Evolutionary conservation across 2,329 filamentous ascomycete species (phyloP).

Genomic region (Trichoderma koningii): DNA sequence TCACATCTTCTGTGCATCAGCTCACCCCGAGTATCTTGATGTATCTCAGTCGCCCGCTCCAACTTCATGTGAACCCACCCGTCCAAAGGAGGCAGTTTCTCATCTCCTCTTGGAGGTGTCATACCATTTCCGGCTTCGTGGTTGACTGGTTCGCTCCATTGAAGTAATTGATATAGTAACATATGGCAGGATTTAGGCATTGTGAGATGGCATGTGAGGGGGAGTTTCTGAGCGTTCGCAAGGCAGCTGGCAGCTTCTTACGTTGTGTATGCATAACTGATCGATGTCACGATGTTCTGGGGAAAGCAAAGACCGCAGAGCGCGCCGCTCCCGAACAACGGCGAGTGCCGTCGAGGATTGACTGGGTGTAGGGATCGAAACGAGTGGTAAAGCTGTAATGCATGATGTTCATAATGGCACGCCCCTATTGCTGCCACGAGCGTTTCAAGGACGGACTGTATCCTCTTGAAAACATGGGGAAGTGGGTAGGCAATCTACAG

Average conservation of each 20-base stretch:
- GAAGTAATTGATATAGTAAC: background rate
- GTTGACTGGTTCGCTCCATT: background rate
- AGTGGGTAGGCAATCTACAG: background rate
- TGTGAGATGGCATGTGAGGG: slow-evolving; percentile 1
- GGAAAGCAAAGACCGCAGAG: background rate
- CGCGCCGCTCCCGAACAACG: background rate
- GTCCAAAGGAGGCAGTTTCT: slow-evolving; percentile 1
- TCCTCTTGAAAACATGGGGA: background rate
- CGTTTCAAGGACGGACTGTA: background rate
- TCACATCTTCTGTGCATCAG: background rate
- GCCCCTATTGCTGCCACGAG: background rate
- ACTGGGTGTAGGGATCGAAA: background rate
- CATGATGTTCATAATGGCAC: background rate
- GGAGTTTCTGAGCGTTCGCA: slow-evolving; percentile 12
- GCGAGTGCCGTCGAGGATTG: background rate
- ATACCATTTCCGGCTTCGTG: background rate
- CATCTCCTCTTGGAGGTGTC: slow-evolving; percentile 16
- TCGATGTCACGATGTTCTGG: slow-evolving; percentile 17
- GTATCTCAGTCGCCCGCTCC: background rate
- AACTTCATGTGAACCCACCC: background rate
- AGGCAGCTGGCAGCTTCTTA: slow-evolving; percentile 7
- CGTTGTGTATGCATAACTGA: background rate
- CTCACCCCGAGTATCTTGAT: background rate
- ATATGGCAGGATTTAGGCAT: background rate
- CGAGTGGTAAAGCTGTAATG: background rate